Percentiles rank a stretch among this genome's conserved stretches.
phyloP scores from a whole-genome alignment of 306 rosid species.

The Ochetophila trinervis region DNA sequence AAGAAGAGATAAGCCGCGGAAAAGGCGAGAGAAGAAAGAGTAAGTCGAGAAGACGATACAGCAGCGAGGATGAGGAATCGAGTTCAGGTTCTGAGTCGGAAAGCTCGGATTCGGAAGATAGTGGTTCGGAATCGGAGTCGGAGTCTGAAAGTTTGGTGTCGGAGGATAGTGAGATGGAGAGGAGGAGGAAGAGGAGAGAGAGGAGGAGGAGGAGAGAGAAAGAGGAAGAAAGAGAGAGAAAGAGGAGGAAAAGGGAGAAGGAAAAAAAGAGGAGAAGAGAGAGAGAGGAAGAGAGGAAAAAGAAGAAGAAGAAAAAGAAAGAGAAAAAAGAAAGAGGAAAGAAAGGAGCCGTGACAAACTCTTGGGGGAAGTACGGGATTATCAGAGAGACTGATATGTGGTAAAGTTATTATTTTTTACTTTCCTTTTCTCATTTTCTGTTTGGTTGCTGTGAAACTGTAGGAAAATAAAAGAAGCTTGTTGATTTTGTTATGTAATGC shows the following conservation, averaged over 20 bases:
- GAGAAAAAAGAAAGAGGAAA: slow-evolving; percentile 72
- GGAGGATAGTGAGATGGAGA: slow-evolving; percentile 28
- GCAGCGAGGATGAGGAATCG: slow-evolving; percentile 49
- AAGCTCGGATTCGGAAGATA: slow-evolving; percentile 32
- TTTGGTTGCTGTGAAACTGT: slow-evolving; percentile 20
- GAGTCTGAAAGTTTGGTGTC: slow-evolving; percentile 44
- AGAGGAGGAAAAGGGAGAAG: slow-evolving; percentile 33
- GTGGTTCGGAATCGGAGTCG: slow-evolving; percentile 35
- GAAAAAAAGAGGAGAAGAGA: slow-evolving; percentile 34
- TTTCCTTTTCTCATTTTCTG: slow-evolving; percentile 14
- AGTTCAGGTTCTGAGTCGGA: slow-evolving; percentile 30
- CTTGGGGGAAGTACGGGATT: slow-evolving; percentile 84
- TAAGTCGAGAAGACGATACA: slow-evolving; percentile 47
- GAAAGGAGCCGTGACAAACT: slow-evolving; percentile 81
- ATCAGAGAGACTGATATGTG: slow-evolving; percentile 98
- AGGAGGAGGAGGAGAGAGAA: slow-evolving; percentile 17
- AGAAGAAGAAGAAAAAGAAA: slow-evolving; percentile 49
- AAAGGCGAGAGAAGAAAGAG: slow-evolving; percentile 36
- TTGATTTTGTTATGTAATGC: background rate
- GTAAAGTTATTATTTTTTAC: slow-evolving; percentile 35
- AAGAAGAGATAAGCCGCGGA: slow-evolving; percentile 24
- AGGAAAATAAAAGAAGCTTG: background rate
- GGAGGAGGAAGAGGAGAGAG: slow-evolving; percentile 48
- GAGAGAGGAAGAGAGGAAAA: slow-evolving; percentile 36
- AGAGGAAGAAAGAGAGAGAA: slow-evolving; percentile 29